Percentiles rank a stretch among this genome's conserved stretches.
These are phyloP conservation scores for Taiozyma sp. DNA, from an alignment of 1,139 yeast genomes.

Conservation along the genomic window DNA sequence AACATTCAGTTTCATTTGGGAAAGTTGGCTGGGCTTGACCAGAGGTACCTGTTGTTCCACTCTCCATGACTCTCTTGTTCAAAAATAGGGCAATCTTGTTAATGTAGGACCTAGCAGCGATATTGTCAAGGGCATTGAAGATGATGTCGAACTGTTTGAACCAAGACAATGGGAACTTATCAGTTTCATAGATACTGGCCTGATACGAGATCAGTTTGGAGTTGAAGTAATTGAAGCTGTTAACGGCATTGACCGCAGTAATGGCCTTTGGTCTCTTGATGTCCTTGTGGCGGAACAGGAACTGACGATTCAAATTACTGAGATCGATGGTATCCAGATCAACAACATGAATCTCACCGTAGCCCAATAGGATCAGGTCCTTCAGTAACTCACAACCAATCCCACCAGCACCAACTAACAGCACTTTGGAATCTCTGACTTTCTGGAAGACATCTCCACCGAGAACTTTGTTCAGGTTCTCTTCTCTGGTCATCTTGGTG, in stretches of 20 bases:
- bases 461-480: conserved; percentile 7
- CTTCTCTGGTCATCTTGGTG: conserved; percentile 6
- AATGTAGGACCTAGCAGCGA: conserved; percentile 88
- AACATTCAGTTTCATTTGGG: conserved; percentile 84
- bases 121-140: conserved; percentile 89
- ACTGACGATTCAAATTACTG: conserved; percentile 89
- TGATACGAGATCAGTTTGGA: conserved; percentile 75
- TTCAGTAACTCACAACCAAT: conserved; percentile 95
- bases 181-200: conserved; percentile 81
- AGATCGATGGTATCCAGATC: conserved; percentile 94
- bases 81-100: conserved; percentile 76
- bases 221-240: conserved; percentile 61
- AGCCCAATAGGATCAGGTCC: conserved; percentile 75
- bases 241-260: conserved; percentile 80
- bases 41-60: conserved; percentile 91
- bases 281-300: conserved; percentile 79
- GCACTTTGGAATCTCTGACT: conserved; percentile 41
- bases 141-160: conserved; percentile 73
- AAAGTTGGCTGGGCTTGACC: conserved; percentile 93
- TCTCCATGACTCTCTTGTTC: conserved; percentile 75
- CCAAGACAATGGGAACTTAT: conserved; percentile 71
- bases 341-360: conserved; percentile 85
- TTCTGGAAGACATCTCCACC: conserved; percentile 7
- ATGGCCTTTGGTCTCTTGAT: conserved; percentile 80
- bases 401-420: conserved; percentile 99